Evolutionary conservation across 495 filamentous ascomycete genomes (phyloP).

Genomic region (Xylaria longipes): DNA sequence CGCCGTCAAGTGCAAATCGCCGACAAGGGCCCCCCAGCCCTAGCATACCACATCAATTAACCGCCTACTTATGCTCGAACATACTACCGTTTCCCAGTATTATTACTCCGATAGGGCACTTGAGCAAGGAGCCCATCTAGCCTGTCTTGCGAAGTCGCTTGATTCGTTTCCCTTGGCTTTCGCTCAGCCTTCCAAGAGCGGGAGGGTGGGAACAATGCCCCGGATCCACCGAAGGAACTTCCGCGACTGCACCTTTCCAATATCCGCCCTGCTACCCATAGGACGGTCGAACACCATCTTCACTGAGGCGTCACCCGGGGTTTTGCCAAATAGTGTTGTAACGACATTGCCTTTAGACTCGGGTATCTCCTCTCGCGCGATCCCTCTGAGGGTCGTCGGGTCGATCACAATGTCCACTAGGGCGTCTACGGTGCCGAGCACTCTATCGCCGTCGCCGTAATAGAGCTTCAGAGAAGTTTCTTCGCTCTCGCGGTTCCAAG

Average conservation of each 20-base stretch:
- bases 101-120: neutral
- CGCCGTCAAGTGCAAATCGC: neutral
- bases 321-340: constrained; percentile 21
- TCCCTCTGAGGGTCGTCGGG: constrained; percentile 24
- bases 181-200: constrained; percentile 22
- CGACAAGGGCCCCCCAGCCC: neutral
- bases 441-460: constrained; percentile 23
- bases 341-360: constrained; percentile 25
- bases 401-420: constrained; percentile 28
- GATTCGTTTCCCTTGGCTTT: neutral
- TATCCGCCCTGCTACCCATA: constrained; percentile 31
- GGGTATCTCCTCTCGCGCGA: constrained; percentile 24
- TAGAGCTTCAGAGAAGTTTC: constrained; percentile 29
- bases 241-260: constrained; percentile 43
- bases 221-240: constrained; percentile 43
- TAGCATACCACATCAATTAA: neutral
- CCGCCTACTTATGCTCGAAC: neutral
- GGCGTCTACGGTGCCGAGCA: constrained; percentile 17
- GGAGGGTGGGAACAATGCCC: constrained; percentile 34
- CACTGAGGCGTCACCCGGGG: constrained; percentile 18
- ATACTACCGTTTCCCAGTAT: neutral
- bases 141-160: neutral
- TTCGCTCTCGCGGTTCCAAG: constrained; percentile 28
- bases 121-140: neutral
- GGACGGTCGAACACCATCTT: constrained; percentile 35